Base-by-base conservation (phyloP, 139 green algal species). In the Picochlorum costavermella region DNA sequence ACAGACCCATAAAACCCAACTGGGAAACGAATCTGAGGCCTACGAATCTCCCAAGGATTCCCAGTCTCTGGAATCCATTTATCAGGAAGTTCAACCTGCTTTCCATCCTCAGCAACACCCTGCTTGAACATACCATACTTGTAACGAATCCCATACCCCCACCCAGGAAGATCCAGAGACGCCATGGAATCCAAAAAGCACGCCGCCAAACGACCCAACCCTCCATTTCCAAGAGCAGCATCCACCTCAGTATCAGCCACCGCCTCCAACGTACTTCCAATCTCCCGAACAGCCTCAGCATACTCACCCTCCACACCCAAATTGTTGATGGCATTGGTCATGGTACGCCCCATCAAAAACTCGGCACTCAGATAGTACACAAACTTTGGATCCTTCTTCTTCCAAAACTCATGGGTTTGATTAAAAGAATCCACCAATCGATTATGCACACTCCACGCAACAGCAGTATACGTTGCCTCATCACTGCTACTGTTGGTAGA, bases 181-280 rank as follows among this genome's bases (percentile, higher is more conserved):
- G 94, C 95, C 69, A 98, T 92, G 26, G 84, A 92, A 78, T 99
- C 94, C 31, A 99, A 82, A 78, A 99, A 99, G 86, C 94, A 99
- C 20, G 88, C 87, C 2, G 94, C 94, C 63, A 99, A 82, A 56
- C 94, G 82, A 26, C 94, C 94, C 60, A 99, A 86, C n/a, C 94
- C 94, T 37, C 94, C 94, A 68, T 98, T 99, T 60, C 94, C 94
- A 64, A 99, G 85, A 2, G 91, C 90, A 0, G 94, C 90, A 70
- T 97, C 88, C 33, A 77, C 65, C 82, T 95, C 87, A 59, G 73
- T 63, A 30, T 78, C 71, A 33, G 33, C 36, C 26, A 83, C 56
- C 5, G 51, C 23, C 68, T 83, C 76, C 70, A 83, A 45, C 6
- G 20, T 44, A 12, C 60, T 14, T 26, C 76, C 76, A 14, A 71